Base-by-base conservation (phyloP, 2,329 filamentous ascomycete genomes). In the Diaporthe amygdali region DNA sequence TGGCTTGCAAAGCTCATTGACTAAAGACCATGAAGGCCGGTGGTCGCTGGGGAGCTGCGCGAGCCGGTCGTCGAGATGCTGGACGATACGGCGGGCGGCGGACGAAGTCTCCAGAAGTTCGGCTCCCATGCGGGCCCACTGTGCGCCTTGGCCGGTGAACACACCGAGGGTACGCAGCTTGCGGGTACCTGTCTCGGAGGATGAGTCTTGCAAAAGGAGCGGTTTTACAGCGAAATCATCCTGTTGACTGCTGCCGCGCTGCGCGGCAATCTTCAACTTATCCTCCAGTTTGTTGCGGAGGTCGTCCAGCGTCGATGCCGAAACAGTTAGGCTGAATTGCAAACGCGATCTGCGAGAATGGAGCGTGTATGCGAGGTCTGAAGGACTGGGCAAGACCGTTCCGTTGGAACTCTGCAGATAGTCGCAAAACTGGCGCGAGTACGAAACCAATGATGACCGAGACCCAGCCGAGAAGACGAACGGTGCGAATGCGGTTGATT, bases 71-170 rank as follows among this genome's bases (percentile, higher is more conserved):
- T 69, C 55, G 1, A 72, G 51, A 1, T 39, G 37, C 12, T 51
- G 3, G 17, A 72, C 30, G 7, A 55, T n/a, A 3, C 25, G 15
- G 14, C 34, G 8, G 3, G 55, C 37, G 8, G 30, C 25, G 0
- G n/a, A 2, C 1, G 79, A 68, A 80, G 78, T n/a, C 78, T 75
- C 15, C 75, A 77, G 22, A 5, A 81, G 73, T 54, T 75, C 71
- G 4, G 49, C 71, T 8, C 80, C 81, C 81, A 83, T 82, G 1
- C 69, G 39, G 0, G 76, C 68, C 75, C 76, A 81, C 66, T 81
- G 79, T 0, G 79, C 79, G 2, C 80, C 80, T 63, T 81, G 79
- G 1, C 79, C 79, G 2, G 79, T 81, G 71, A 81, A 81, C n/a
- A 81, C 72, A 1, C 66, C 70, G 8, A 56, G 20, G 5, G 49